Conservation (phyloP, 345 rosid species). For the Zanthoxylum bungeanum region DNA sequence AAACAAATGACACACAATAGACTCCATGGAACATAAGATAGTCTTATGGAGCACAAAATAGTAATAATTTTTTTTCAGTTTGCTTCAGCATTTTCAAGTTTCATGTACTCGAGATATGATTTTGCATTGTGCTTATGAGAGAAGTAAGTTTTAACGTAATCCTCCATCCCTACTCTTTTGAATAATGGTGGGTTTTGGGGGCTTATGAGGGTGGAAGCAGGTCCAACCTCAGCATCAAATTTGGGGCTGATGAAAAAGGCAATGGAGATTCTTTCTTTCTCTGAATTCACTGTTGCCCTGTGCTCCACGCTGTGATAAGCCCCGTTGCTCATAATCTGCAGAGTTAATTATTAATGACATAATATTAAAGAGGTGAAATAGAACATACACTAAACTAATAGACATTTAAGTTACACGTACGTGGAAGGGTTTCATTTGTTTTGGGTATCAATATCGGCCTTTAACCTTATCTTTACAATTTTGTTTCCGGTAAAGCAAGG, state of each 20-base stretch:
- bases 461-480: too few relatives aligned
- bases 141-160: slow-evolving; percentile 18
- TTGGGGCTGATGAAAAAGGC: slow-evolving; percentile 26
- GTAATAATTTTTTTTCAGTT: neutral
- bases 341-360: too few relatives aligned
- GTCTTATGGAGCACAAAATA: neutral
- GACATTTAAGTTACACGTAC: too few relatives aligned
- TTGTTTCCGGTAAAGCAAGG: too few relatives aligned
- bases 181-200: slow-evolving; percentile 24
- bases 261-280: slow-evolving; percentile 17
- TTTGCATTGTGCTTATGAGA: slow-evolving; percentile 14
- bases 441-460: too few relatives aligned
- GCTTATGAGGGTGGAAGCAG: slow-evolving; percentile 13
- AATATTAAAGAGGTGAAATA: neutral
- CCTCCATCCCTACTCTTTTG: slow-evolving; percentile 11
- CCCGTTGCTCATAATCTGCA: slow-evolving; percentile 35
- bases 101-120: slow-evolving; percentile 21
- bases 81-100: slow-evolving; percentile 1
- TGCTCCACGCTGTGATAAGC: slow-evolving; percentile 33
- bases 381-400: neutral
- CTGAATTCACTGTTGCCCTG: slow-evolving; percentile 20
- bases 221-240: slow-evolving; percentile 27
- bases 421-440: too few relatives aligned
- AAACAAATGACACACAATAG: neutral
- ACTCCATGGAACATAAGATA: neutral